A percentile compares a stretch with the other conserved stretches of the same genome.
These are phyloP conservation scores for Colletotrichum neosansevieriae DNA, from an alignment of 2,329 filamentous ascomycete species.

Conservation along the genomic window DNA sequence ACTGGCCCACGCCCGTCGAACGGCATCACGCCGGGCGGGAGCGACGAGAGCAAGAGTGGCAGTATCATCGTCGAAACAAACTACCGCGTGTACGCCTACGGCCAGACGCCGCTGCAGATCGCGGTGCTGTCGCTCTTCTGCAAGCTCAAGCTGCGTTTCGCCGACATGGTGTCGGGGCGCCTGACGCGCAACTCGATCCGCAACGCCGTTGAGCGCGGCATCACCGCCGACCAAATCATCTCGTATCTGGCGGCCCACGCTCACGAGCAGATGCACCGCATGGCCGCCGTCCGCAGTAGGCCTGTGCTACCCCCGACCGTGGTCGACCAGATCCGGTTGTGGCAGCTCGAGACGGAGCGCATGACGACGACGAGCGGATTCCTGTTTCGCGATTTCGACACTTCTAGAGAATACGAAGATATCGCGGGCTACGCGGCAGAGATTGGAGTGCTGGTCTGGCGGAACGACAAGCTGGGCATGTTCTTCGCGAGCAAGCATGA, in stretches of 20 bases:
- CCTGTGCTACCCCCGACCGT: conserved; percentile 94
- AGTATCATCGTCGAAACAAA: conserved; percentile 98
- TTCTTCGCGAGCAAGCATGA: conserved; percentile 95
- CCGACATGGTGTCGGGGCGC: conserved; percentile 92
- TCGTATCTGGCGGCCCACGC: conserved; percentile 92
- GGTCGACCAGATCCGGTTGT: conserved; percentile 95
- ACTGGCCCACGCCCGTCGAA: conserved; percentile 48
- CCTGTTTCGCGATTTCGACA: conserved; percentile 89
- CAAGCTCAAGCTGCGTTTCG: conserved; percentile 89
- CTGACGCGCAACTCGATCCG: conserved; percentile 90
- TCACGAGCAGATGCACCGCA: conserved; percentile 90
- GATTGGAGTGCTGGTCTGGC: conserved; percentile 91
- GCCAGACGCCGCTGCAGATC: conserved; percentile 92
- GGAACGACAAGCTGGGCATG: conserved; percentile 80
- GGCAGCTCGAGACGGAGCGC: conserved; percentile 96
- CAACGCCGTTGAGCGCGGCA: conserved; percentile 87
- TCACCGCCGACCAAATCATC: conserved; percentile 95
- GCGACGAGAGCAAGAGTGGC: conserved; percentile 67
- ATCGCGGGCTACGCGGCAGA: conserved; percentile 86
- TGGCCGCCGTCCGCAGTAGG: conserved; percentile 66
- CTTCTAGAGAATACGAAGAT: conserved; percentile 75
- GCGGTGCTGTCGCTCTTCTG: conserved; percentile 92
- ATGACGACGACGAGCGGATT: conserved; percentile 89
- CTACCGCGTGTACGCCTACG: conserved; percentile 97
- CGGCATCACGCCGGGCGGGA: conserved; percentile 50